phyloP scores from a whole-genome alignment of 768 basidiomycete genomes.

The Lanmaoa pseudosensibilis region DNA sequence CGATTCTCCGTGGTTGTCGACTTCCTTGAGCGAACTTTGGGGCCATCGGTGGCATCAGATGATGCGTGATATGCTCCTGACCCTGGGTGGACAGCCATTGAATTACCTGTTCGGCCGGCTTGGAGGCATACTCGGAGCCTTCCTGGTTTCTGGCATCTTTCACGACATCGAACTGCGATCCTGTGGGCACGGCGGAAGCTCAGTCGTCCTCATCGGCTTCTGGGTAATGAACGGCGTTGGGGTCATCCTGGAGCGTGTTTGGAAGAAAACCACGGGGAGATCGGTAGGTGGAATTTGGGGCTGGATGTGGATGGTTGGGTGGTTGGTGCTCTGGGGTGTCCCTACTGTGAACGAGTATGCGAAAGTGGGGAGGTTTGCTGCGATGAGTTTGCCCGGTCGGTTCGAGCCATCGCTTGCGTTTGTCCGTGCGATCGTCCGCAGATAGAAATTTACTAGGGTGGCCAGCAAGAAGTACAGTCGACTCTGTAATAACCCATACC shows the following conservation, averaged over 20 bases:
- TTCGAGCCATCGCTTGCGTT: conserved; percentile 23
- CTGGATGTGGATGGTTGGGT: conserved; percentile 49
- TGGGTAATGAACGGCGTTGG: conserved; percentile 61
- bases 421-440: conserved; percentile 21
- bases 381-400: conserved; percentile 10
- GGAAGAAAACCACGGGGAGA: conserved; percentile 41
- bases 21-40: conserved; percentile 65
- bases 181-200: conserved; percentile 48
- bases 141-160: conserved; percentile 55
- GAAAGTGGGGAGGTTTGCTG: conserved; percentile 12
- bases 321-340: conserved; percentile 50
- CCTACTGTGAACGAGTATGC: conserved; percentile 43
- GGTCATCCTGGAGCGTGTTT: conserved; percentile 48
- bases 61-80: conserved; percentile 57
- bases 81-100: conserved; percentile 49
- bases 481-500: too few relatives aligned
- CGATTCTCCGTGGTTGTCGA: conserved; percentile 53
- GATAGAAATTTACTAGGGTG: not conserved
- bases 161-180: conserved; percentile 59
- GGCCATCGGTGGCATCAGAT: conserved; percentile 64
- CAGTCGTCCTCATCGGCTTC: conserved; percentile 42
- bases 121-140: conserved; percentile 56
- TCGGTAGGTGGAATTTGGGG: conserved; percentile 49
- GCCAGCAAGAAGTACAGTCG: too few relatives aligned
- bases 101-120: conserved; percentile 45